Evolutionary conservation across 352 stramenopile genomes (phyloP), one percentile per base, ranked within the genome.

Genomic region (Phytophthora ramorum): DNA sequence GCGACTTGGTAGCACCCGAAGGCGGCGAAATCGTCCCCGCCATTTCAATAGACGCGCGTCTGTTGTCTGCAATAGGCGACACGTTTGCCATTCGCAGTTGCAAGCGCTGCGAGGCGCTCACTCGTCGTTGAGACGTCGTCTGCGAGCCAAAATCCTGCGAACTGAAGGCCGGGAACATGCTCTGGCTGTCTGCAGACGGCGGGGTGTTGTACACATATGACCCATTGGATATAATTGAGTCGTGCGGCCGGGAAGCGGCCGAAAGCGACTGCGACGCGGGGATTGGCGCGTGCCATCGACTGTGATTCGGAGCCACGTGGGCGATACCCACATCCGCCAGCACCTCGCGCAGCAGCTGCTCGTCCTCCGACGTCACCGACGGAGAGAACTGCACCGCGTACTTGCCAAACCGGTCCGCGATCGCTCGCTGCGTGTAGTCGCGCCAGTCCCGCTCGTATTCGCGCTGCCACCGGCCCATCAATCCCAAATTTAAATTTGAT

Each of bases 121-220:
- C 37, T n/a, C 66, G 66, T 7, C 70, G 67, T 45, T 61, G 28
- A 12, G 66, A 38, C 3, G 66, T 63, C 38, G 53, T 52, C 44
- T 66, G 71, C 5, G 45, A 68, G 28, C 35, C 66, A 9, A 91
- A 75, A 51, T 94, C 85, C 48, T 87, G 73, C n/a, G 78, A 79
- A 17, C 57, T 78, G 57, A 91, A 92, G 7, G 67, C 67, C 10
- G 83, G 81, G 41, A 94, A 92, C 48, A 76, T 66, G 17, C 64
- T 81, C 28, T 71, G 53, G 14, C 58, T 76, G 16, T 66, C 47
- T 9, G 45, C 30, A 50, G 63, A 13, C 10, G 66, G 63, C 7
- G 85, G 83, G 0, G 85, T 94, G 24, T 56, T 71, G 68, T 92
- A 94, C 22, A 91, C 80, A 49, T 92, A 94, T 24, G 85, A 94